Base-by-base conservation (phyloP, 345 rosid genomes). In the Arabidopsis arenosa region DNA sequence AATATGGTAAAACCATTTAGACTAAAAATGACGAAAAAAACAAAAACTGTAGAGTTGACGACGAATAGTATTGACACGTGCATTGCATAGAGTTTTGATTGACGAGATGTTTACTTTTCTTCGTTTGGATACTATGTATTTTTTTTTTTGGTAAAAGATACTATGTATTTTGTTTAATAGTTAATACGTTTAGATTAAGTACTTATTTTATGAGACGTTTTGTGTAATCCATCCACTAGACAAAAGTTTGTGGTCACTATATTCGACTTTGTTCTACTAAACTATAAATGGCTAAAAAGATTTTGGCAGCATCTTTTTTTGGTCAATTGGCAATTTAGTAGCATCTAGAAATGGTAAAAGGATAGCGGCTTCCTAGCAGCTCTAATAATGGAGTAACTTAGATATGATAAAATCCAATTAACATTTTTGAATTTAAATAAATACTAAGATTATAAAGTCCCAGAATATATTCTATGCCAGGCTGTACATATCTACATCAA, bases 11-110 rank as follows among this genome's bases (percentile, higher is more conserved):
- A n/a, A 45, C 3, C 51, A 48, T 7, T 17, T 3, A 1, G 26
- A 48, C 9, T 48, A 17, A 48, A 7, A 17, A 47, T 15, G 52
- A 47, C 52, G 21, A 47, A 47, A 47, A 6, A 47, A 1, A 17
- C 1, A 15, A 17, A 17, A 48, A 3, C 54, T 48, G 44, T 58
- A 58, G 57, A 70, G 37, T 21, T 58, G 58, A 70, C 47, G 33
- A 58, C 7, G 13, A 73, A 63, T 33, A 32, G 63, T n/a, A 11
- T 45, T 30, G 76, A 56, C 71, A 56, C 40, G 78, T 65, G 58
- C 71, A 54, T 74, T 65, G 58, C 71, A 54, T 74, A 65, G 57
- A 5, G 57, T 33, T 63, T 43, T 74, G 72, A 55, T 45, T 64
- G 71, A 73, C 64, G 45, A 63, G 35, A 63, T 63, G 37, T 63